Evolutionary conservation across 2,329 filamentous ascomycete species (phyloP), one percentile per base, ranked within the genome.

Genomic region (Beauveria bassiana): DNA sequence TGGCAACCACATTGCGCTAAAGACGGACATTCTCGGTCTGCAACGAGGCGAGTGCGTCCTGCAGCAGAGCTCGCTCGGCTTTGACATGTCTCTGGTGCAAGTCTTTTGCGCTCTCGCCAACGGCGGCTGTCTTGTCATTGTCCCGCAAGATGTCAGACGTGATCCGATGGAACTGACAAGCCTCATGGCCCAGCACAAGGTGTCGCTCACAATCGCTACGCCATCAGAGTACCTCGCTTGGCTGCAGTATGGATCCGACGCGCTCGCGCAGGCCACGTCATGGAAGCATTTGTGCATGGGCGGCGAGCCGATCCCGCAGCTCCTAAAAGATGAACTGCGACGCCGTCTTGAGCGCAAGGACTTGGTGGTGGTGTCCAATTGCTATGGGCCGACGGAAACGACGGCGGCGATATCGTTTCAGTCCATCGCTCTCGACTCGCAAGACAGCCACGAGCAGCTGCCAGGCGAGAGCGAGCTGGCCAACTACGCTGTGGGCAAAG

Each of bases 41-140:
- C 63, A 62, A 1, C 59, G 62, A 6, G 71, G 72, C 24, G 61
- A 62, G 0, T 62, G 71, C 1, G 12, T 46, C 10, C 66, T 78
- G 3, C 74, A 76, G 50, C 74, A 77, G 62, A 74, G 67, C 22
- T 65, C 75, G 0, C 70, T 67, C 22, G 70, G 67, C 12, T 79
- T 79, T 65, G 75, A 79, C 61, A 62, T 75, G 45, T 74, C 75
- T 0, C 42, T 75, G 0, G 64, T 62, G 10, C 73, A 79, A 61
- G 71, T 72, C 12, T 71, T 74, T 52, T 63, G 64, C 1, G 70
- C 70, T 0, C 67, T 79, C 0, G 62, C 64, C 14, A 68, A 68
- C 20, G 77, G 75, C 0, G 77, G 73, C 1, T 69, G 61, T 1
- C 49, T 79, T 1, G 62, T 68, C 43, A 65, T 80, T 3, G 72